A percentile compares a stretch with the other conserved stretches of the same genome.
phyloP scores from a whole-genome alignment of 495 filamentous ascomycete species.

The Thermothielavioides terrestris region DNA sequence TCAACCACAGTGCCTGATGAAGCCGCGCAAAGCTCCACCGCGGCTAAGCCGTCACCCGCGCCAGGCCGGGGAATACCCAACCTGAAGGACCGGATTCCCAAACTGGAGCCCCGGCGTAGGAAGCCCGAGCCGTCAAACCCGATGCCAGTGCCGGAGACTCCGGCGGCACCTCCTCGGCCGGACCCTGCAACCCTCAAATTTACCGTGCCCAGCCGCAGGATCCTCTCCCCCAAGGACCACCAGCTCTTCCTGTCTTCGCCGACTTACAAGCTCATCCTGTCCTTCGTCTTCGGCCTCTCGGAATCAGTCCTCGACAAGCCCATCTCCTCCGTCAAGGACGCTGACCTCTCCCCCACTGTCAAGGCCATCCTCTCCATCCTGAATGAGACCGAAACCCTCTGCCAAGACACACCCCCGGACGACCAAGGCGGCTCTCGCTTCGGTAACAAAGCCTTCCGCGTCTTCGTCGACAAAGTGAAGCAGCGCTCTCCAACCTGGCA shows the following conservation, averaged over 20 bases:
- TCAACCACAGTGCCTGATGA: background rate
- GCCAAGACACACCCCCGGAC: slow-evolving; percentile 62
- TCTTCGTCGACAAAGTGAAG: slow-evolving; percentile 65
- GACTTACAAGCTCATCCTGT: slow-evolving; percentile 65
- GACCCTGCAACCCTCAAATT: slow-evolving; percentile 55
- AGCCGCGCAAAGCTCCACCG: background rate
- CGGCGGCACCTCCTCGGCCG: slow-evolving; percentile 60
- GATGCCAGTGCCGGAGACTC: slow-evolving; percentile 62
- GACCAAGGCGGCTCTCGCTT: slow-evolving; percentile 86
- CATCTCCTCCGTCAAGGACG: slow-evolving; percentile 54
- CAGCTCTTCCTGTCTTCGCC: slow-evolving; percentile 70
- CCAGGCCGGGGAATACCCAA: slow-evolving; percentile 38
- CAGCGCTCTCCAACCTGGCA: slow-evolving; percentile 52
- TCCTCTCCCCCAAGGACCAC: slow-evolving; percentile 73
- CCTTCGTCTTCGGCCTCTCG: slow-evolving; percentile 79
- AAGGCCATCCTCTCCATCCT: slow-evolving; percentile 62
- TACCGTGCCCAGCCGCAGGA: slow-evolving; percentile 59
- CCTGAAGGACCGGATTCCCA: slow-evolving; percentile 55
- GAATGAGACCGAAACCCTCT: slow-evolving; percentile 51
- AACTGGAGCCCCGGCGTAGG: slow-evolving; percentile 55
- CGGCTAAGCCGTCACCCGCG: background rate
- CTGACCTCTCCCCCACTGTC: slow-evolving; percentile 48
- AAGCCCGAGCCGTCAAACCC: slow-evolving; percentile 46
- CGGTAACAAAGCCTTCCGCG: slow-evolving; percentile 84
- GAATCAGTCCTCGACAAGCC: slow-evolving; percentile 71